A percentile compares a stretch with the other conserved stretches of the same genome.
phyloP scores from a whole-genome alignment of 177 flowering plant species.

The Telopea speciosissima region DNA sequence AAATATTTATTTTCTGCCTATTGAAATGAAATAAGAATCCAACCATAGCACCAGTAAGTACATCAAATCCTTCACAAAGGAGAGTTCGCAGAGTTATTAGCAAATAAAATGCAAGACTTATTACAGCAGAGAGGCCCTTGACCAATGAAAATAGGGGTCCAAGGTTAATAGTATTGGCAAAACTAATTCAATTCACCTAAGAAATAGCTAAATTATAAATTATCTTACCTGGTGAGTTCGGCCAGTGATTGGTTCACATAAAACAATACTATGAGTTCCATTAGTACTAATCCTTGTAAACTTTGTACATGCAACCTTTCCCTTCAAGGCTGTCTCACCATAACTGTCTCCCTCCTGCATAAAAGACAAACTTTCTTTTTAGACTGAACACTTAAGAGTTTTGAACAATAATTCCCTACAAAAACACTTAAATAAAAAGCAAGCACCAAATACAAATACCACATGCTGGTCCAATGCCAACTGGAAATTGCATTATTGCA shows the following conservation, averaged over 20 bases:
- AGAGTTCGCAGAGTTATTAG: background rate
- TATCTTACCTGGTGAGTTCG: conserved; percentile 82
- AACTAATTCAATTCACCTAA: background rate
- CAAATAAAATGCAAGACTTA: background rate
- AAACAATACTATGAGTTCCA: conserved; percentile 72
- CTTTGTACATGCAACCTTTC: conserved; percentile 83
- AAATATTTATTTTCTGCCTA: background rate
- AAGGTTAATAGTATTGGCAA: background rate
- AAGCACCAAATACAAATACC: too few relatives aligned
- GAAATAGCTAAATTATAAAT: background rate
- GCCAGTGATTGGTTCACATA: conserved; percentile 86
- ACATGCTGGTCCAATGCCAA: too few relatives aligned
- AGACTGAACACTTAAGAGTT: background rate
- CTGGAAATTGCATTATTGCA: too few relatives aligned
- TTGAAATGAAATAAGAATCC: background rate
- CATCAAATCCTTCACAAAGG: background rate
- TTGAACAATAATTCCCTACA: background rate
- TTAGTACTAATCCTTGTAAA: conserved; percentile 73
- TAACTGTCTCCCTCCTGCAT: conserved; percentile 43
- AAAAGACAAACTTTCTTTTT: background rate
- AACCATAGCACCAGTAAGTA: background rate
- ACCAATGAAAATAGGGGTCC: too few relatives aligned
- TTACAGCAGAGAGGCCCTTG: too few relatives aligned
- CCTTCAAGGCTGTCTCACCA: conserved; percentile 32
- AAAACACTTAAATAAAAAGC: too few relatives aligned